Evolutionary conservation across 2,329 filamentous ascomycete species (phyloP), one percentile per base, ranked within the genome.

Genomic region (Ophiostoma angusticollis): DNA sequence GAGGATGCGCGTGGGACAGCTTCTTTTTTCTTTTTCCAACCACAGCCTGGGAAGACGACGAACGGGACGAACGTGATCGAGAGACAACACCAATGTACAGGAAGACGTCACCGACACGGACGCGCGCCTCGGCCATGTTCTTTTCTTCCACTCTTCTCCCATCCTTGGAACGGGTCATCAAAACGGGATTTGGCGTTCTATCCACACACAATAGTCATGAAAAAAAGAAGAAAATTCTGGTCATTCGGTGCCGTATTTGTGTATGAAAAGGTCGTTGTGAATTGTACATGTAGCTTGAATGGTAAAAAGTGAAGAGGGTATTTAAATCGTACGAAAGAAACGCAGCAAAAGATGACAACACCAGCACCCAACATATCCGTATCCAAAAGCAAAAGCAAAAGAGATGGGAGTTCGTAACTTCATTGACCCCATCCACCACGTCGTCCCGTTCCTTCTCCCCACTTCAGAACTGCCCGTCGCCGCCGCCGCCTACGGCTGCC

Each of bases 401-500:
- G 40, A 43, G 41, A 28, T 43, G 41, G 35, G 41, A 43, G 35
- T 43, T 37, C 40, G 32, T 42, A 36, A 39, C 25, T 39, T 39
- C 36, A 36, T 39, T 34, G 28, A n/a, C 3, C 29, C 8, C 8
- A 12, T n/a, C n/a, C n/a, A n/a, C n/a, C n/a, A 31, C 8, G 19
- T 18, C 13, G 34, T 9, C 16, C 25, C 18, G 2, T 22, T 31
- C 13, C 4, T 33, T 30, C 37, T 24, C 24, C 14, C 19, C 23
- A n/a, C 22, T 42, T 57, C 54, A 76, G 43, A 76, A 76, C 53
- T 75, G 69, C 39, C 72, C 74, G 44, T 76, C 73, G 23, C 74
- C 74, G 18, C 71, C 72, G 30, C 65, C 68, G 9, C 74, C 73
- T 32, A 82, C 58, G 18, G 80, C 67, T 25, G 74, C 72, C 18